Evolutionary conservation across 257 asterid species (phyloP).

Genomic region (Nicotiana obtusifolia): DNA sequence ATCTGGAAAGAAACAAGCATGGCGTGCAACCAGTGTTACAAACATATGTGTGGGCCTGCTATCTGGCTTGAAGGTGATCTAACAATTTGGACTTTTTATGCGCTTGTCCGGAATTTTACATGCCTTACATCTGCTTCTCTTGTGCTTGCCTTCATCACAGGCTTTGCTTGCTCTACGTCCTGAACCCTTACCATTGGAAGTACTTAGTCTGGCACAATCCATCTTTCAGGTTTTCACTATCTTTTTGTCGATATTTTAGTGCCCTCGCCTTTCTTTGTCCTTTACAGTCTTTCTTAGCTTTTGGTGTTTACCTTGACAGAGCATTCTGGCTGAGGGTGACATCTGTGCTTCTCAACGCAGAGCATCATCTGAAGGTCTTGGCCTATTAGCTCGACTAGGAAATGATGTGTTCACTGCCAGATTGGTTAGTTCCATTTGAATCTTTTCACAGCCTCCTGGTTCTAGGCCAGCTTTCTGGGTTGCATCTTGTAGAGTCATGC

Average conservation of each 20-base stretch:
- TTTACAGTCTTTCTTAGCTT: conserved; percentile 11
- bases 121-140: conserved; percentile 21
- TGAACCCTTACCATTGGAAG: conserved; percentile 76
- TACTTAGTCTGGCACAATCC: conserved; percentile 74
- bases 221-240: conserved; percentile 71
- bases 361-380: conserved; percentile 98
- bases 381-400: conserved; percentile 94
- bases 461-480: not conserved
- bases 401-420: conserved; percentile 91
- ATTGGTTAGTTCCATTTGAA: conserved; percentile 55
- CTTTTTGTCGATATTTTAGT: not conserved
- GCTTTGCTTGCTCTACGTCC: conserved; percentile 76
- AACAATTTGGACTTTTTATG: conserved; percentile 13
- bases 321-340: conserved; percentile 90
- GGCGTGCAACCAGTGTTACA: conserved; percentile 79
- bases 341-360: conserved; percentile 93
- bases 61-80: conserved; percentile 84
- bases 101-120: conserved; percentile 3
- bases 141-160: conserved; percentile 40
- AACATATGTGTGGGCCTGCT: conserved; percentile 94
- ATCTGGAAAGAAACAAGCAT: conserved; percentile 79
- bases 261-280: not conserved
- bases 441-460: not conserved
- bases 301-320: conserved; percentile 46
- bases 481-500: conserved; percentile 1